Evolutionary conservation across 192 early-diverging fungal species (phyloP), one percentile per base, ranked within the genome.

Genomic region (Obelidium mucronatum): DNA sequence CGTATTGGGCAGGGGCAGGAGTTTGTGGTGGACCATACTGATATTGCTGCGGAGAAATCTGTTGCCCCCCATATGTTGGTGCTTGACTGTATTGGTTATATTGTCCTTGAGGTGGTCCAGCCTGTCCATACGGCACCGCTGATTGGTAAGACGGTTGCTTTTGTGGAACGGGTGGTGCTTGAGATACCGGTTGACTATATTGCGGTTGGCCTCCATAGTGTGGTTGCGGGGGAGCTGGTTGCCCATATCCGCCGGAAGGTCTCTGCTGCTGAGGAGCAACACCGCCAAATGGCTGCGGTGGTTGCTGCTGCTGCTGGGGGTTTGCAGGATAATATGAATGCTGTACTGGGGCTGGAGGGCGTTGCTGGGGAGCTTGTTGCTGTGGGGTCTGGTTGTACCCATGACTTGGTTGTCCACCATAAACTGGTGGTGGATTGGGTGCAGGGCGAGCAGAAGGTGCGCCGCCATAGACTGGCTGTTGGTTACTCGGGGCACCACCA

Each of bases 21-120:
- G 36, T 73, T 42, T 60, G 82, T 31, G 75, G 69, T 30, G 26
- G 70, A 24, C 17, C 40, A n/a, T 83, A 80, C 34, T 84, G 79
- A 61, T 58, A 81, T 51, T 73, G 74, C 60, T 81, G 81, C 26
- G 39, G 78, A 1, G 44, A 22, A 28, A 42, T 17, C 3, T 78
- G 30, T 33, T 33, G 15, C 64, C 36, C 1, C 22, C 17, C 33
- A 52, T n/a, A 37, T 66, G 40, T 28, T 66, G 31, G 36, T 39
- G 63, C 15, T 66, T 60, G 58, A 60, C 22, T 13, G 62, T 36
- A 24, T 34, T 39, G 40, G 11, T 42, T 6, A 33, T 26, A 56
- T 19, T 26, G 5, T 73, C 33, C 58, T 15, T 60, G 70, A 2
- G 19, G 19, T 35, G 53, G 51, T 15, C 35, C 15, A 0, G 19